Percentiles rank a stretch among this genome's conserved stretches.
These are phyloP conservation scores for Microstroma glucosiphilum DNA, from an alignment of 1,284 basidiomycete species.

Conservation along the genomic window DNA sequence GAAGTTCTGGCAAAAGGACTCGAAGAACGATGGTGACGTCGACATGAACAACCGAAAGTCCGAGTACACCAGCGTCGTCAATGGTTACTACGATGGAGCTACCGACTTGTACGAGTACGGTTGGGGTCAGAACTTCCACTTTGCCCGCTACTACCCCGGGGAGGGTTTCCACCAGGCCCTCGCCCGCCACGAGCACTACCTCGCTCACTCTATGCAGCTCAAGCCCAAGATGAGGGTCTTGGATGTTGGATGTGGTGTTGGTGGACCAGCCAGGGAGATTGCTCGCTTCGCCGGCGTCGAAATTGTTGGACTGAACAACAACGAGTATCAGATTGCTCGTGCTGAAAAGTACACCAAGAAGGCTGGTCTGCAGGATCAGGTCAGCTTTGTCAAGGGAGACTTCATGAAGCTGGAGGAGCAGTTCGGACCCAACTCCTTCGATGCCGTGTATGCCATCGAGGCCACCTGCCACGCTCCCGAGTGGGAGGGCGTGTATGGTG, in stretches of 20 bases:
- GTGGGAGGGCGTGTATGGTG: constrained; percentile 89
- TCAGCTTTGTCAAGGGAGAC: constrained; percentile 64
- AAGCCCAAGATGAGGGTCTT: constrained; percentile 89
- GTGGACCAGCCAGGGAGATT: constrained; percentile 92
- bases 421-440: constrained; percentile 89
- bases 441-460: constrained; percentile 98
- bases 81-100: constrained; percentile 94
- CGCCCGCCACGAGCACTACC: constrained; percentile 96
- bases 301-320: constrained; percentile 91
- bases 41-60: constrained; percentile 72
- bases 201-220: constrained; percentile 59
- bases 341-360: constrained; percentile 76
- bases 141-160: constrained; percentile 94
- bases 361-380: constrained; percentile 69
- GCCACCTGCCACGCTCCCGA: constrained; percentile 93
- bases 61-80: constrained; percentile 88
- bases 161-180: constrained; percentile 76
- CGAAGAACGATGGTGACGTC: constrained; percentile 63
- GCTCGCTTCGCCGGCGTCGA: constrained; percentile 80
- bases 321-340: constrained; percentile 84
- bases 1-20: constrained; percentile 87
- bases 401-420: constrained; percentile 91
- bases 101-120: constrained; percentile 96
- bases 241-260: constrained; percentile 96
- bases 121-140: constrained; percentile 91